Evolutionary conservation across 805 yeast species (phyloP).

Genomic region (Danielia oregonensis): DNA sequence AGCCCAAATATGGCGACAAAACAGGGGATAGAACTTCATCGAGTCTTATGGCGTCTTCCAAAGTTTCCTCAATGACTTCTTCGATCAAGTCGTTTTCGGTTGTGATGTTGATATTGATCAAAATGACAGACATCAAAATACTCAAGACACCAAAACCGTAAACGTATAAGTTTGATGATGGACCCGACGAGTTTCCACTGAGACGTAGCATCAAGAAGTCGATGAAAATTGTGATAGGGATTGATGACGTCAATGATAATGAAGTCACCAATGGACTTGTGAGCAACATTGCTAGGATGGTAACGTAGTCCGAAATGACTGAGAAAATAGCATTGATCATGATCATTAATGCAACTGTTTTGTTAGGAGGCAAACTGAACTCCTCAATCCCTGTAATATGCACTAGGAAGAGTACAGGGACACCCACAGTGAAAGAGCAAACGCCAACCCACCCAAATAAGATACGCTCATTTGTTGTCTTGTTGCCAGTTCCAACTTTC

Average conservation of each 20-base stretch:
- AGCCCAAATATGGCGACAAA: slow-evolving; percentile 39
- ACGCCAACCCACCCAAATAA: slow-evolving; percentile 48
- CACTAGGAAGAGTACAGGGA: slow-evolving; percentile 36
- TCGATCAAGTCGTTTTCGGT: slow-evolving; percentile 44
- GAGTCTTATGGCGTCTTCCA: slow-evolving; percentile 44
- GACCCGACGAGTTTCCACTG: slow-evolving; percentile 16
- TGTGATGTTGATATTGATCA: slow-evolving; percentile 41
- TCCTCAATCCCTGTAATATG: slow-evolving; percentile 37
- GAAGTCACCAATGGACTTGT: slow-evolving; percentile 54
- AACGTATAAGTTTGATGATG: slow-evolving; percentile 20
- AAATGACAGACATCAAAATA: slow-evolving; percentile 43
- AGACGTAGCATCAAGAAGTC: slow-evolving; percentile 38
- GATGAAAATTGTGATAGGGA: slow-evolving; percentile 49
- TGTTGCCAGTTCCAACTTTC: slow-evolving; percentile 41
- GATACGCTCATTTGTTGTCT: slow-evolving; percentile 42
- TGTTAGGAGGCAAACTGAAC: slow-evolving; percentile 38
- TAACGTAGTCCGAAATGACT: slow-evolving; percentile 46
- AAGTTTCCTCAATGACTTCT: slow-evolving; percentile 44
- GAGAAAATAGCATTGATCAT: slow-evolving; percentile 42
- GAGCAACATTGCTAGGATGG: slow-evolving; percentile 48
- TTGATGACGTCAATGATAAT: slow-evolving; percentile 47
- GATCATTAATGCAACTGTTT: slow-evolving; percentile 30
- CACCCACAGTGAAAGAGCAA: slow-evolving; percentile 33
- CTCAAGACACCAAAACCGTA: slow-evolving; percentile 47
- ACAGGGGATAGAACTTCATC: slow-evolving; percentile 47